Conservation (phyloP, 208 protist genomes). For the Angomonas ambiguus region DNA sequence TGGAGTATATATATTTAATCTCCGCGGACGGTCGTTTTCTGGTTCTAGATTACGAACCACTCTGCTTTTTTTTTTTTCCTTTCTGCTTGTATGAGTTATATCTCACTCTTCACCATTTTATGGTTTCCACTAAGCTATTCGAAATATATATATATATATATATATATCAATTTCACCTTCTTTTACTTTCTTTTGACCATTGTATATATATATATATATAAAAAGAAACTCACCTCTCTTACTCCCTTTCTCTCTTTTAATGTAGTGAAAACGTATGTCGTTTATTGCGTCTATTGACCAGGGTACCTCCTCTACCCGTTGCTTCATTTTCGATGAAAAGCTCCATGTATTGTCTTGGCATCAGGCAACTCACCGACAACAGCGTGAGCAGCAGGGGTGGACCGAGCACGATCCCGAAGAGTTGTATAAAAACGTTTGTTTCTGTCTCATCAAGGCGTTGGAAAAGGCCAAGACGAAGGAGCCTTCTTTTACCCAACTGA, state of each 20-base stretch:
- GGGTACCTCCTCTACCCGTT: slow-evolving; percentile 93
- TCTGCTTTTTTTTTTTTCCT: slow-evolving; percentile 4
- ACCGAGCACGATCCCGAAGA: slow-evolving; percentile 95
- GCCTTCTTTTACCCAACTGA: slow-evolving; percentile 40
- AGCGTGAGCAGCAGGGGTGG: slow-evolving; percentile 91
- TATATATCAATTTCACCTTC: not conserved
- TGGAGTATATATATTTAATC: slow-evolving; percentile 34
- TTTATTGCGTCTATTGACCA: slow-evolving; percentile 92
- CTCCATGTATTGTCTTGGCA: slow-evolving; percentile 50
- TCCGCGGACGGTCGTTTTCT: slow-evolving; percentile 35
- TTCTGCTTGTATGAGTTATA: slow-evolving; percentile 8
- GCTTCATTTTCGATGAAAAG: slow-evolving; percentile 90
- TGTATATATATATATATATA: not conserved
- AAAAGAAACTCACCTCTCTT: slow-evolving; percentile 3
- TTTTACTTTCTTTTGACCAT: not conserved
- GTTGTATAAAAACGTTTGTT: slow-evolving; percentile 77
- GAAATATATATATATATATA: not conserved
- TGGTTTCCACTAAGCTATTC: no score
- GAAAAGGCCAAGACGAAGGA: slow-evolving; percentile 37
- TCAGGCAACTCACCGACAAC: slow-evolving; percentile 80
- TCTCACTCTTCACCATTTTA: not conserved
- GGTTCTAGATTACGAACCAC: slow-evolving; percentile 20
- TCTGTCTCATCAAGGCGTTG: slow-evolving; percentile 72
- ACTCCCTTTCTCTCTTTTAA: slow-evolving; percentile 7
- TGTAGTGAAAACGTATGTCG: slow-evolving; percentile 31